Base-by-base conservation (phyloP, 1,139 yeast species). In the Saccharomyces uvarum region DNA sequence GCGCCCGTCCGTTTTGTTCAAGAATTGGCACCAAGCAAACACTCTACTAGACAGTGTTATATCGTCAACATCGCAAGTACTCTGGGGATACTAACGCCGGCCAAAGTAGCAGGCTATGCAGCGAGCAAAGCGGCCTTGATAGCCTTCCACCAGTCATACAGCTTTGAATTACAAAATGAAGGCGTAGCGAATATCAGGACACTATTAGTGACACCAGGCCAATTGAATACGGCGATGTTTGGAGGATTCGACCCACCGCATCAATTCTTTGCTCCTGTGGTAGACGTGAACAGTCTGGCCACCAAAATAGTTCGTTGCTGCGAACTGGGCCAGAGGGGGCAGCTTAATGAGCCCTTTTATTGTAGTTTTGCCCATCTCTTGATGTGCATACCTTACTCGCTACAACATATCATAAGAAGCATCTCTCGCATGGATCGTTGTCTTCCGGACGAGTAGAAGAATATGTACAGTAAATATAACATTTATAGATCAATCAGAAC, bases 71-170 rank as follows among this genome's bases (percentile, higher is more conserved):
- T 89, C 1, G 78, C 95, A 1, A 86, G 95, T 1, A 79, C 86
- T 0, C 70, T 89, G 29, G 96, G 95, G 0, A 72, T 78, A 3
- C 73, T 87, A 19, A 86, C 91, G 0, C 95, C 97, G 0, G 78
- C 78, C 9, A 80, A 82, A 60, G 76, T 86, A 9, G 79, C 89
- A 1, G 66, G 80, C 2, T 86, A 85, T 65, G 77, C 88, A 0
- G 83, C 86, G 0, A 74, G 88, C 11, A 87, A 87, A 64, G 83
- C 88, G 0, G 82, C 88, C 0, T 60, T 79, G 19, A 74, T 79
- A 5, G 81, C 83, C 59, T 64, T 82, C 2, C 85, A 83, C 59
- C 88, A 85, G 57, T 77, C 86, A 0, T 63, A 83, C 49, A 66
- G 77, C 1, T 77, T 76, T 55, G 95, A 86, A 62, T 55, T 77